A percentile compares a stretch with the other conserved stretches of the same genome.
Conservation (phyloP, 2,329 filamentous ascomycete species). For the Thielaviopsis punctulata region DNA sequence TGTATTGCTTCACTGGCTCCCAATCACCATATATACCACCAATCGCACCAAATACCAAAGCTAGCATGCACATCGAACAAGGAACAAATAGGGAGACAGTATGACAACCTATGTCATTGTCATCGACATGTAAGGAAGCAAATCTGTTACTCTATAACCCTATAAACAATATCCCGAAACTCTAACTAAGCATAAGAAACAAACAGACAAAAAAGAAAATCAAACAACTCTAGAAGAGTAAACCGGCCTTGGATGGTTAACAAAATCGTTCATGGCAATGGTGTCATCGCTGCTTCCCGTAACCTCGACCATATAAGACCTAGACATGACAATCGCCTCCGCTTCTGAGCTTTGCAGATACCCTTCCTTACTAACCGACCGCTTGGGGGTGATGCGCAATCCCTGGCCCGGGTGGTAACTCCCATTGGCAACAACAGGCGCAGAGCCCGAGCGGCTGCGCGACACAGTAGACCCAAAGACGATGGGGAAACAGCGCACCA, state of each 20-base stretch:
- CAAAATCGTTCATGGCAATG: neutral
- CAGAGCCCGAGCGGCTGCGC: neutral
- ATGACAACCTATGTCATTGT: no score
- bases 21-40: no score
- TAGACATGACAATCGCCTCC: conserved; percentile 4
- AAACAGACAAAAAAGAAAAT: neutral
- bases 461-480: conserved; percentile 7
- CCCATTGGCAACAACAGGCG: neutral
- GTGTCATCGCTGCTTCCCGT: neutral
- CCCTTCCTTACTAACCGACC: neutral
- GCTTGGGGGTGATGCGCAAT: neutral
- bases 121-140: no score
- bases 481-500: conserved; percentile 14
- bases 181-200: neutral
- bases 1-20: no score
- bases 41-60: no score
- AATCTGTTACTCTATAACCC: no score
- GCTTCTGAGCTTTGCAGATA: conserved; percentile 3
- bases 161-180: neutral
- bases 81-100: no score
- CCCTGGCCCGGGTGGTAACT: neutral
- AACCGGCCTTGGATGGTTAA: neutral
- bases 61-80: no score
- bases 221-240: neutral
- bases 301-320: conserved; percentile 6